Evolutionary conservation across 1,284 basidiomycete genomes (phyloP).

Genomic region (Apiotrichum montevideense): DNA sequence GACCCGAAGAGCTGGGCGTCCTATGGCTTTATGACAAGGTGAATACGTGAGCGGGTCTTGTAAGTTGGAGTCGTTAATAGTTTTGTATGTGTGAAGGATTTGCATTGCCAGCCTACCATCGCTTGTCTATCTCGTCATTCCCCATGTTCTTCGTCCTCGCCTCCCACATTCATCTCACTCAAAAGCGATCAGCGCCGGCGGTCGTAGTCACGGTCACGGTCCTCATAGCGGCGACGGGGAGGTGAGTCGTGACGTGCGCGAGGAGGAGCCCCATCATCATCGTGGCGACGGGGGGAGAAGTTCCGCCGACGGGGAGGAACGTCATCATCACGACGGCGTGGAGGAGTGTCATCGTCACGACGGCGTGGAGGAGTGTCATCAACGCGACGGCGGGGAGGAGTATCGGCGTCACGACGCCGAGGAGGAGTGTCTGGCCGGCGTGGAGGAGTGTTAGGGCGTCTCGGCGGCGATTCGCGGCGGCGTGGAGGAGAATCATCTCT

Average conservation of each 20-base stretch:
- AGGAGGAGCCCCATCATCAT: background rate
- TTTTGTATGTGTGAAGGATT: no score
- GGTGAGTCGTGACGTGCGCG: no score
- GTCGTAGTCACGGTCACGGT: slow-evolving; percentile 5
- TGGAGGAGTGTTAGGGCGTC: slow-evolving; percentile 4
- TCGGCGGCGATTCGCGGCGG: slow-evolving; percentile 12
- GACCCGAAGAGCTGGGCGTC: background rate
- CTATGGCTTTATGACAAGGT: background rate
- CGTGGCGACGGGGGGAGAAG: background rate
- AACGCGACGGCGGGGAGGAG: slow-evolving; percentile 12
- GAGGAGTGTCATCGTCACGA: slow-evolving; percentile 3
- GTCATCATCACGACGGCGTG: slow-evolving; percentile 5
- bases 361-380: slow-evolving; percentile 3
- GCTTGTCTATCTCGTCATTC: no score
- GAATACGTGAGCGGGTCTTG: no score
- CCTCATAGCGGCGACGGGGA: slow-evolving; percentile 2
- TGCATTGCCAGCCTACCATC: no score
- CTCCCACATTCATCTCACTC: no score
- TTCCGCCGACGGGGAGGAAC: slow-evolving; percentile 3
- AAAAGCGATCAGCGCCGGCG: background rate
- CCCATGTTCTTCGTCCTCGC: no score
- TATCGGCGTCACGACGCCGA: slow-evolving; percentile 1
- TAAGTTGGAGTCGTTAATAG: background rate
- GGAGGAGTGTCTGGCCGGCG: slow-evolving; percentile 8
- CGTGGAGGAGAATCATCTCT: slow-evolving; percentile 12